These are phyloP conservation scores for Pelargonium australe DNA, from an alignment of 441 rosid species.

Conservation along the genomic window DNA sequence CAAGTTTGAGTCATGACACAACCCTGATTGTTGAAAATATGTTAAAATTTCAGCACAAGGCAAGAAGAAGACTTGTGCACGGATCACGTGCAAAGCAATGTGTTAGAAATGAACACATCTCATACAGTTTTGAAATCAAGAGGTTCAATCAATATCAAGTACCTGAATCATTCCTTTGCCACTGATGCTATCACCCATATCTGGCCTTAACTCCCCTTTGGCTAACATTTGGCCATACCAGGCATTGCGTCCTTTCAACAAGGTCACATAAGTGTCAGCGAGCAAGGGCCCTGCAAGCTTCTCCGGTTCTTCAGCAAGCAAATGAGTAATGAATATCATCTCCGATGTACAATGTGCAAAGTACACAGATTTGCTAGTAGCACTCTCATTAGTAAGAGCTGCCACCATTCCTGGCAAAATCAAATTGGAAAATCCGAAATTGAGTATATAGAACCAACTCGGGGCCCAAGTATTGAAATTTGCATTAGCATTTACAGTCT, in stretches of 20 bases:
- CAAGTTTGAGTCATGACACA: too few relatives aligned
- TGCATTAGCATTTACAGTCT: neutral
- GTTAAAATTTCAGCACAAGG: too few relatives aligned
- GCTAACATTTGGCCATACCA: constrained; percentile 56
- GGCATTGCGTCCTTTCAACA: constrained; percentile 49
- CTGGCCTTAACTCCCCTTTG: constrained; percentile 40
- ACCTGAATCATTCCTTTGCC: constrained; percentile 62
- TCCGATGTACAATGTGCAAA: constrained; percentile 54
- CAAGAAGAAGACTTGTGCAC: too few relatives aligned
- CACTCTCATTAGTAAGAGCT: constrained; percentile 49
- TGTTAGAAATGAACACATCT: neutral
- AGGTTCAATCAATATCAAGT: neutral
- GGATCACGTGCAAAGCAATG: neutral
- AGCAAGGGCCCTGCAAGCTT: constrained; percentile 50
- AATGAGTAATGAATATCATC: constrained; percentile 50
- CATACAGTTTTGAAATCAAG: too few relatives aligned
- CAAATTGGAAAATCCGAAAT: neutral
- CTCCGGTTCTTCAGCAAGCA: constrained; percentile 50
- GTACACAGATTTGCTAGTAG: constrained; percentile 50
- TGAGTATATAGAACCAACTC: neutral
- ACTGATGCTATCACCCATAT: constrained; percentile 49
- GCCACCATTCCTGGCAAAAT: constrained; percentile 43
- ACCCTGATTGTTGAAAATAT: too few relatives aligned
- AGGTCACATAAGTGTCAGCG: constrained; percentile 48
- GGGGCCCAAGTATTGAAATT: neutral